Evolutionary conservation across 2,329 filamentous ascomycete genomes (phyloP).

Genomic region (Tolypocladium endophyticum): DNA sequence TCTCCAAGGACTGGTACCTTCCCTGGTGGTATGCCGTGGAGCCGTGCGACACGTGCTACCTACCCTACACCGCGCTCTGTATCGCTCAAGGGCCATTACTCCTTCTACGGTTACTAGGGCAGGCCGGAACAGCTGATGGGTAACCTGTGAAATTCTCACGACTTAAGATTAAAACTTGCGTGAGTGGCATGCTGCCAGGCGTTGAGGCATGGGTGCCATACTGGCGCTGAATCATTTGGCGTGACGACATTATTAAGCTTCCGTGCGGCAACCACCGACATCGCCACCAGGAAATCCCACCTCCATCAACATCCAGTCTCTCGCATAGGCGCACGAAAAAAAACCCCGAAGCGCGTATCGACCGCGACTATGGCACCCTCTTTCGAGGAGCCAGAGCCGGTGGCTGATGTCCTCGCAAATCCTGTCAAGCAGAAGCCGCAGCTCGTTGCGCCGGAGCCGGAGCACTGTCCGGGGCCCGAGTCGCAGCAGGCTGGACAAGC

Average conservation of each 20-base stretch:
- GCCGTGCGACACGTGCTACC: too few relatives aligned
- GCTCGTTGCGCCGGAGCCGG: constrained; percentile 88
- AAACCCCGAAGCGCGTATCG: background rate
- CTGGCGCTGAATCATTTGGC: background rate
- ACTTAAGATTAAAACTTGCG: background rate
- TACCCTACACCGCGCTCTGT: background rate
- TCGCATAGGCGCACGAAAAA: background rate
- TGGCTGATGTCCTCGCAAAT: constrained; percentile 62
- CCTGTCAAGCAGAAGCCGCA: constrained; percentile 69
- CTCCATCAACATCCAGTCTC: background rate
- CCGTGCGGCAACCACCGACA: background rate
- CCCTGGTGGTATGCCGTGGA: too few relatives aligned
- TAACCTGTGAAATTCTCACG: background rate
- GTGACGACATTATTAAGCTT: constrained; percentile 10
- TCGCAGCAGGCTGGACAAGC: constrained; percentile 58
- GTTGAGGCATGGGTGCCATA: background rate
- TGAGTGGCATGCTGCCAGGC: background rate
- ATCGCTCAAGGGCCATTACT: background rate
- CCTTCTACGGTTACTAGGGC: background rate
- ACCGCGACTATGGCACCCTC: constrained; percentile 62
- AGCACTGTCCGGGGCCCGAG: constrained; percentile 90
- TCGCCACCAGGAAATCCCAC: constrained; percentile 1
- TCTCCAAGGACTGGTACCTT: too few relatives aligned
- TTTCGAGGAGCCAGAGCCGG: constrained; percentile 57
- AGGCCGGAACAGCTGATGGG: background rate